phyloP scores from a whole-genome alignment of 1,284 basidiomycete species.

The Kwoniella shivajii region DNA sequence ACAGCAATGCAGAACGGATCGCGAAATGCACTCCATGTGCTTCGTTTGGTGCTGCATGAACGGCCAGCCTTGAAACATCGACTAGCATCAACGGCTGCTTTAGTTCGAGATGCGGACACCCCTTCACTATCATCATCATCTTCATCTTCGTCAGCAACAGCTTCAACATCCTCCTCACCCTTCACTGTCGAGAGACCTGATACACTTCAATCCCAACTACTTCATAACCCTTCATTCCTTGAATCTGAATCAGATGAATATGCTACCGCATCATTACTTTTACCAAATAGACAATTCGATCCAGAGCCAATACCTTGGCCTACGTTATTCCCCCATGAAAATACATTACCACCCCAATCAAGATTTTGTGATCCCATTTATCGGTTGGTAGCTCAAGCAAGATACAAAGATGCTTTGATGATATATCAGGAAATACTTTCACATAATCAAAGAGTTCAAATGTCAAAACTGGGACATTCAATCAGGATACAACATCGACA shows the following conservation, averaged over 20 bases:
- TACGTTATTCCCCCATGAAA: conserved; percentile 31
- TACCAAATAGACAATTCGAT: conserved; percentile 18
- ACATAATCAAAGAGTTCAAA: conserved; percentile 14
- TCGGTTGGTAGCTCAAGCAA: conserved; percentile 21
- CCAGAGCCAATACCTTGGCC: conserved; percentile 43
- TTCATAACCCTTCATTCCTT: conserved; percentile 39
- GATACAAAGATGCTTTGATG: conserved; percentile 25
- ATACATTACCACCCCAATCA: neutral
- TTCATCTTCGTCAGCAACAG: neutral
- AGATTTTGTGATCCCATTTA: conserved; percentile 39
- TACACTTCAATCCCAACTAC: neutral
- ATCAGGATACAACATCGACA: conserved; percentile 29
- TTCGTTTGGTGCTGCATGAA: conserved; percentile 16
- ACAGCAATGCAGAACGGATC: conserved; percentile 1
- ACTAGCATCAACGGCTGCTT: conserved; percentile 11
- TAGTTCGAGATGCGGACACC: conserved; percentile 4
- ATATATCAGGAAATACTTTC: conserved; percentile 37
- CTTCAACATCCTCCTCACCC: neutral
- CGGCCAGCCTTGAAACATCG: neutral
- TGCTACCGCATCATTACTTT: conserved; percentile 18
- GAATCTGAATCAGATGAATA: conserved; percentile 40
- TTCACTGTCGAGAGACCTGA: neutral
- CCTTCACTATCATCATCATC: conserved; percentile 1
- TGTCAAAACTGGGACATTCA: neutral
- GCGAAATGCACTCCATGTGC: conserved; percentile 22